Percentiles rank a stretch among this genome's conserved stretches.
Conservation (phyloP, 257 asterid species). For the Scutellaria baicalensis region DNA sequence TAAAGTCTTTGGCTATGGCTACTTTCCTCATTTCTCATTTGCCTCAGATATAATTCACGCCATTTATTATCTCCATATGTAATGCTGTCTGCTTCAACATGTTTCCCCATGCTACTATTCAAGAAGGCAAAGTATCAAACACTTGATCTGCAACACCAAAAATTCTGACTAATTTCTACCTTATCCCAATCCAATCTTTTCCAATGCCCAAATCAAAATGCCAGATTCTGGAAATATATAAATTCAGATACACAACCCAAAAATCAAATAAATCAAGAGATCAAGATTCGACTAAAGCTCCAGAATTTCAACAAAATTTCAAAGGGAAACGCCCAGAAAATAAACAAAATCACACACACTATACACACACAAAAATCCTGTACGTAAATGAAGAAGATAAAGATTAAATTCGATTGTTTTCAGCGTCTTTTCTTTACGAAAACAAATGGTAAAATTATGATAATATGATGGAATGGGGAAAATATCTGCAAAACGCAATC, state of each 20-base stretch:
- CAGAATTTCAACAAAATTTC: slow-evolving; percentile 6
- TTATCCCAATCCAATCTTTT: not conserved
- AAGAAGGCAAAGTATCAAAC: slow-evolving; percentile 18
- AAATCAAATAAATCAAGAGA: not conserved
- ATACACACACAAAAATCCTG: not conserved
- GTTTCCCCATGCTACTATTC: slow-evolving; percentile 45
- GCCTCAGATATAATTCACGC: slow-evolving; percentile 32
- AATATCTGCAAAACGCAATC: slow-evolving; percentile 42
- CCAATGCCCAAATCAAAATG: slow-evolving; percentile 5
- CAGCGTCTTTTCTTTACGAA: not conserved
- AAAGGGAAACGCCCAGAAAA: not conserved
- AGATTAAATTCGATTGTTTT: slow-evolving; percentile 11
- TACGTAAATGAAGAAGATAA: not conserved
- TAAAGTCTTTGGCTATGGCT: slow-evolving; percentile 35
- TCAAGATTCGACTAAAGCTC: not conserved
- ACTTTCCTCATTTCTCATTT: slow-evolving; percentile 30
- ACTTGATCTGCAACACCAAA: slow-evolving; percentile 8
- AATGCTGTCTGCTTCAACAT: slow-evolving; percentile 28
- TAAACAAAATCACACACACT: not conserved
- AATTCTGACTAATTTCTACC: not conserved
- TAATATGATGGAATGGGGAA: slow-evolving; percentile 10
- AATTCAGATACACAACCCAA: slow-evolving; percentile 3
- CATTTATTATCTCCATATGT: slow-evolving; percentile 33
- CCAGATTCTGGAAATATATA: not conserved
- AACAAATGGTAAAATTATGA: slow-evolving; percentile 7